These are phyloP conservation scores for Candida maris DNA, from an alignment of 805 yeast genomes.

Conservation along the genomic window DNA sequence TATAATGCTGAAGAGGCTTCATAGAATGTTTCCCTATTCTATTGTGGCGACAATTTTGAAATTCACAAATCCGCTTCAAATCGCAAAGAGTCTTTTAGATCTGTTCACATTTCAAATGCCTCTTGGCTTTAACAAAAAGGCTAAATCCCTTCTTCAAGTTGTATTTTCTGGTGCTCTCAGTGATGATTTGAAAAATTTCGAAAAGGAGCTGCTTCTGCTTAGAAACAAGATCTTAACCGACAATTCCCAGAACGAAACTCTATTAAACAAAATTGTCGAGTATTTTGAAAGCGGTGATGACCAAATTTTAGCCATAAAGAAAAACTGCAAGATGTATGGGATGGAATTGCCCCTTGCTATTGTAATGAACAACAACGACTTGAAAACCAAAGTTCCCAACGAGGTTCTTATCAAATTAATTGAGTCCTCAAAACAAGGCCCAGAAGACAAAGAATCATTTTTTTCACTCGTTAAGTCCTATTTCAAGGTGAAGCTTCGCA, in stretches of 20 bases:
- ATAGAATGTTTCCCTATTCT: constrained; percentile 74
- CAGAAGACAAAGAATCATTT: constrained; percentile 32
- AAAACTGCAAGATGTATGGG: constrained; percentile 25
- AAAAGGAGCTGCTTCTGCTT: constrained; percentile 47
- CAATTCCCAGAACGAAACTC: constrained; percentile 6
- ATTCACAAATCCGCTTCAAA: constrained; percentile 83
- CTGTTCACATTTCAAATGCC: constrained; percentile 75
- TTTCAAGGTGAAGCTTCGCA: constrained; percentile 60
- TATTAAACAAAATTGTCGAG: constrained; percentile 27
- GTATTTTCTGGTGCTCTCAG: constrained; percentile 68
- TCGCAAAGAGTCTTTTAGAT: constrained; percentile 76
- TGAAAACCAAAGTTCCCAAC: constrained; percentile 13
- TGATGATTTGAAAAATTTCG: constrained; percentile 69
- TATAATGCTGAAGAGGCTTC: constrained; percentile 66
- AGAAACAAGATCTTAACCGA: constrained; percentile 34
- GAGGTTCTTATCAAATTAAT: constrained; percentile 14
- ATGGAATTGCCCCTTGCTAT: constrained; percentile 24
- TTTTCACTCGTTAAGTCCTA: constrained; percentile 58
- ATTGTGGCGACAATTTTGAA: constrained; percentile 72
- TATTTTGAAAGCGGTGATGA: constrained; percentile 28
- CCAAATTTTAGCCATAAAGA: constrained; percentile 28
- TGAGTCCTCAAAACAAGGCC: constrained; percentile 14
- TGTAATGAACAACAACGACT: constrained; percentile 24
- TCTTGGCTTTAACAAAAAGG: constrained; percentile 42
- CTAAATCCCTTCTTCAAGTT: constrained; percentile 65